Conservation (phyloP, 371 early-diverging fungal genomes). For the Mortierella sp. region DNA sequence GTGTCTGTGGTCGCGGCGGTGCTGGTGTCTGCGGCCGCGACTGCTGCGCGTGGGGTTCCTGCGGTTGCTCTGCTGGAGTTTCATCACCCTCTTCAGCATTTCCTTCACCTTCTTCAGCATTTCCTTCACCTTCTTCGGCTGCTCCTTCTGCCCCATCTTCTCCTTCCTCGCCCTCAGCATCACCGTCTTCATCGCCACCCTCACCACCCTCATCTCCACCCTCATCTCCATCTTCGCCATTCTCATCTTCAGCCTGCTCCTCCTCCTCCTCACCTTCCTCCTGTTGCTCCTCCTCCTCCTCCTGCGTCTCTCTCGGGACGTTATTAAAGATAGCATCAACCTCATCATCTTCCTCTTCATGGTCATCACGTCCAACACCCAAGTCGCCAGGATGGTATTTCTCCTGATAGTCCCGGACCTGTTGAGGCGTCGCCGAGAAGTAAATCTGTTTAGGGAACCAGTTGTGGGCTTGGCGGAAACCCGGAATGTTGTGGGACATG, state of each 20-base stretch:
- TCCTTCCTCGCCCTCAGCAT: background rate
- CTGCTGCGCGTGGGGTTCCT: too few species aligned
- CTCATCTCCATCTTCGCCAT: background rate
- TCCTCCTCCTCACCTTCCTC: background rate
- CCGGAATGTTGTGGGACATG: constrained; percentile 15
- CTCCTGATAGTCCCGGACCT: constrained; percentile 9
- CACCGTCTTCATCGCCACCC: background rate
- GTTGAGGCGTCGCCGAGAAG: constrained; percentile 15
- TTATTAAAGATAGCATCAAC: constrained; percentile 6
- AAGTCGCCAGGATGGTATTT: background rate
- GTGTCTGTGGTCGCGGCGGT: too few species aligned
- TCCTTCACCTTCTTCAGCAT: background rate
- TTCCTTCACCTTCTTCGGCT: background rate
- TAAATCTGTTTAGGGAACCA: constrained; percentile 33
- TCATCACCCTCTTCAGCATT: background rate
- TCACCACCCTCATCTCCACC: background rate
- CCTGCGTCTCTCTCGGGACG: background rate
- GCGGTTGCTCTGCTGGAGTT: background rate
- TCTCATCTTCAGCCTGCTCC: background rate
- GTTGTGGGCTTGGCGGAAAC: constrained; percentile 17
- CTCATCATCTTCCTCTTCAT: background rate
- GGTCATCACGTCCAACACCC: background rate
- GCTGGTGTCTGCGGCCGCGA: background rate
- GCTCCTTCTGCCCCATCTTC: background rate
- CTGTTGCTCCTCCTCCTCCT: background rate